phyloP scores from a whole-genome alignment of 2,329 filamentous ascomycete species.

The Aureobasidium sp. region DNA sequence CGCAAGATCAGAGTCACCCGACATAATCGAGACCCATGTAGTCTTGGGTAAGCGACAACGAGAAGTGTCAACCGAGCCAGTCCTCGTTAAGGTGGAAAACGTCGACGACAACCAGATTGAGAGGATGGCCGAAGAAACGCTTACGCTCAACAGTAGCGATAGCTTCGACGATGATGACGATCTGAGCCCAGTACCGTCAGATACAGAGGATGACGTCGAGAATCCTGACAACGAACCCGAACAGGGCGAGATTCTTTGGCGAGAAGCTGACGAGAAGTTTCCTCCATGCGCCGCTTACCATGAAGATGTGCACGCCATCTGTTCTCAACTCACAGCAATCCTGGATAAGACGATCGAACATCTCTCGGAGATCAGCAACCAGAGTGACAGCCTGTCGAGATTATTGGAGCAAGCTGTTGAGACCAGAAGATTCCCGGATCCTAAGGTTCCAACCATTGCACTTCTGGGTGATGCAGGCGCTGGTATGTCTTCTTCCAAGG shows the following conservation, averaged over 20 bases:
- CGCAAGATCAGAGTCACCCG: no score
- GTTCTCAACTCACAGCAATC: no score
- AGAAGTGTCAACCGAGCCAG: no score
- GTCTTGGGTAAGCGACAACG: no score
- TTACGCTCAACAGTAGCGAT: no score
- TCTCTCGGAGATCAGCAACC: not conserved
- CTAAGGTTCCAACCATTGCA: slow-evolving; percentile 15
- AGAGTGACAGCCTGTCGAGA: not conserved
- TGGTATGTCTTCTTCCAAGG: not conserved
- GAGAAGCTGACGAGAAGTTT: not conserved
- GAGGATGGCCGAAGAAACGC: no score
- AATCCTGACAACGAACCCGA: not conserved
- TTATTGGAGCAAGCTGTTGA: not conserved
- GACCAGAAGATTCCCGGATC: not conserved
- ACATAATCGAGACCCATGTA: no score
- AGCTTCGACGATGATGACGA: no score
- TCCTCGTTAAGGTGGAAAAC: no score
- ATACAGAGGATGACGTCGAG: not conserved
- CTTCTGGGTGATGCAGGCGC: slow-evolving; percentile 20
- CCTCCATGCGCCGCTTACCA: not conserved
- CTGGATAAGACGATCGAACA: not conserved
- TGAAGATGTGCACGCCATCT: not conserved
- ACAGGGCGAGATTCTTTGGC: not conserved
- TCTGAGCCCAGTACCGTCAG: no score
- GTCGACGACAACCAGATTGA: no score